Evolutionary conservation across 2,329 filamentous ascomycete genomes (phyloP).

Genomic region (Arthrobotrys pseudoclavata): DNA sequence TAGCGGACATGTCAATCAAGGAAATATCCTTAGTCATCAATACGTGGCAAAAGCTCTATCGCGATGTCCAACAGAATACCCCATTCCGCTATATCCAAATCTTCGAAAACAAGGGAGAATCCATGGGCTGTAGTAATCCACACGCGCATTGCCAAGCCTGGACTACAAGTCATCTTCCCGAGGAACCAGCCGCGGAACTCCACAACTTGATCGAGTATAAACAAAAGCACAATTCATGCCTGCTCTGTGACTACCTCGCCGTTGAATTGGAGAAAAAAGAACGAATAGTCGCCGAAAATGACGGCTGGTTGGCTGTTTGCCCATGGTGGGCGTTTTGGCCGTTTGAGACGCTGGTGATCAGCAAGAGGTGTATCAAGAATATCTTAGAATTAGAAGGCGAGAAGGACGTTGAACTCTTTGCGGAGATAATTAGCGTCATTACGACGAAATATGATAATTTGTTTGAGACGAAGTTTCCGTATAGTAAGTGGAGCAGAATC

Average conservation of each 20-base stretch:
- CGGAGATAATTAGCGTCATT: conserved; percentile 87
- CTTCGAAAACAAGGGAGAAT: conserved; percentile 97
- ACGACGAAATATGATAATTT: conserved; percentile 95
- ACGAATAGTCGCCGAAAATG: conserved; percentile 89
- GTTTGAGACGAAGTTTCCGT: conserved; percentile 96
- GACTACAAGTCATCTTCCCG: conserved; percentile 90
- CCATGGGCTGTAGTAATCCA: conserved; percentile 99
- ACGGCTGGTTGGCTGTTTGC: conserved; percentile 85
- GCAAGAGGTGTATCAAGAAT: conserved; percentile 84
- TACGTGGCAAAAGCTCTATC: conserved; percentile 93
- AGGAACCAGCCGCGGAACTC: conserved; percentile 87
- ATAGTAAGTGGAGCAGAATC: conserved; percentile 73
- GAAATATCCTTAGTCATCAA: conserved; percentile 87
- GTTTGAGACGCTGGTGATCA: conserved; percentile 91
- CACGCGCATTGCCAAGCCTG: conserved; percentile 97
- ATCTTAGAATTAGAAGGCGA: conserved; percentile 81
- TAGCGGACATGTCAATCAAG: conserved; percentile 84
- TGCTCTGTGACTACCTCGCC: conserved; percentile 88
- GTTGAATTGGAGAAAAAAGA: conserved; percentile 86
- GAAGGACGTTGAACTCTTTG: conserved; percentile 79
- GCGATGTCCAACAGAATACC: conserved; percentile 78
- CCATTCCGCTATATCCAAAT: conserved; percentile 98
- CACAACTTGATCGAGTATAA: conserved; percentile 83
- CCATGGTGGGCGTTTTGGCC: conserved; percentile 99
- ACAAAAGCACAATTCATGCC: conserved; percentile 76